Evolutionary conservation across 106 monocot species (phyloP).

Genomic region (Dioscorea zingiberensis): DNA sequence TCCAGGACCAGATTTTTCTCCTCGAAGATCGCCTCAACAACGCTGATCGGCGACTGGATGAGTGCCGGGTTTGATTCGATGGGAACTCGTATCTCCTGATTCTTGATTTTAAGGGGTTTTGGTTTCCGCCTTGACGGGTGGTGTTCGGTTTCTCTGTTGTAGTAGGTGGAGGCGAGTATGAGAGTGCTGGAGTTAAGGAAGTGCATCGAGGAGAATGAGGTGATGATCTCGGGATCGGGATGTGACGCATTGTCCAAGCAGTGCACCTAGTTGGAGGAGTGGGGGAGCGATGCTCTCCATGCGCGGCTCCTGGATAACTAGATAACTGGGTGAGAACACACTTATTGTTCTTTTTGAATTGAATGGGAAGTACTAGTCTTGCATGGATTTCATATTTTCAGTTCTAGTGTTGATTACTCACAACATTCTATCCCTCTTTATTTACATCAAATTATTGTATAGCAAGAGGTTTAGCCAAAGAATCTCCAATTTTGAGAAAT

Average conservation of each 20-base stretch:
- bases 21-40: conserved; percentile 56
- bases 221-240: conserved; percentile 17
- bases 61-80: conserved; percentile 28
- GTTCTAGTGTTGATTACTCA: too few species aligned
- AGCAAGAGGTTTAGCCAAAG: too few species aligned
- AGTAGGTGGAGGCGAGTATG: conserved; percentile 78
- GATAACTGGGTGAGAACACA: conserved; percentile 10
- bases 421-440: too few species aligned
- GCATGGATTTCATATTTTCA: too few species aligned
- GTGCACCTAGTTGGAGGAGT: conserved; percentile 51
- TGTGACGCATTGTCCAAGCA: conserved; percentile 32
- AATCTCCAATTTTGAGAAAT: too few species aligned
- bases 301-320: conserved; percentile 16
- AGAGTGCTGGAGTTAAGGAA: conserved; percentile 59
- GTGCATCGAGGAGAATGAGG: conserved; percentile 75
- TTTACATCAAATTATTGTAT: too few species aligned
- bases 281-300: conserved; percentile 72
- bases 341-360: too few species aligned
- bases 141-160: not conserved
- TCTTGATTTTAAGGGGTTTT: not conserved
- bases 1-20: conserved; percentile 68
- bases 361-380: too few species aligned
- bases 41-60: conserved; percentile 40
- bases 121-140: not conserved
- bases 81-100: not conserved